phyloP scores from a whole-genome alignment of 2,329 filamentous ascomycete genomes.

The Penicillium sp. region DNA sequence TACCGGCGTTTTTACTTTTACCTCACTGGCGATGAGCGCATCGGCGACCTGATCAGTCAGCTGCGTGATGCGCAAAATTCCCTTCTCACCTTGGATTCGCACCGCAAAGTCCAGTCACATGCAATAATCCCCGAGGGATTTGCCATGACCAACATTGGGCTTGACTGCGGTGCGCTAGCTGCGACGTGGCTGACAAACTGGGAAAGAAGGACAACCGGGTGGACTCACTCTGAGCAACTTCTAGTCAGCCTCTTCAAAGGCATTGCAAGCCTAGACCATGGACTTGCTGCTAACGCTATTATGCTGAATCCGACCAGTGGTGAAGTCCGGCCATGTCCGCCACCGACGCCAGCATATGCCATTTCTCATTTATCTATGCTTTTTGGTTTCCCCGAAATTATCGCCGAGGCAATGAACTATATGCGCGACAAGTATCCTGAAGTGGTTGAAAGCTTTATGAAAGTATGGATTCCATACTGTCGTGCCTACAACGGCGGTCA shows the following conservation, averaged over 20 bases:
- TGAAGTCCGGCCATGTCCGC: constrained; percentile 13
- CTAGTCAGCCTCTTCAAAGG: constrained; percentile 13
- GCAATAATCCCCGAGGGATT: constrained; percentile 15
- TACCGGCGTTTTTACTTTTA: constrained; percentile 20
- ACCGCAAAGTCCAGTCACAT: constrained; percentile 18
- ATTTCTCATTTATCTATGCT: constrained; percentile 21
- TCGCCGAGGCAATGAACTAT: constrained; percentile 14
- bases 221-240: constrained; percentile 10
- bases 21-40: constrained; percentile 20
- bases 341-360: constrained; percentile 16
- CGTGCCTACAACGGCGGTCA: constrained; percentile 17
- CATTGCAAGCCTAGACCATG: constrained; percentile 12
- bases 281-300: constrained; percentile 17
- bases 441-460: constrained; percentile 6
- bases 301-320: constrained; percentile 12
- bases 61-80: constrained; percentile 14
- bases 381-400: constrained; percentile 16
- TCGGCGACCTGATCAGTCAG: constrained; percentile 17
- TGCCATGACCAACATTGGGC: constrained; percentile 20
- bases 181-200: constrained; percentile 16
- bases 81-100: constrained; percentile 14
- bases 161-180: constrained; percentile 14
- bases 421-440: constrained; percentile 1
- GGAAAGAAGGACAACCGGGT: constrained; percentile 15
- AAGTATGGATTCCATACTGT: constrained; percentile 15